Conservation (phyloP, 257 asterid genomes). For the Solanum bukasovii region DNA sequence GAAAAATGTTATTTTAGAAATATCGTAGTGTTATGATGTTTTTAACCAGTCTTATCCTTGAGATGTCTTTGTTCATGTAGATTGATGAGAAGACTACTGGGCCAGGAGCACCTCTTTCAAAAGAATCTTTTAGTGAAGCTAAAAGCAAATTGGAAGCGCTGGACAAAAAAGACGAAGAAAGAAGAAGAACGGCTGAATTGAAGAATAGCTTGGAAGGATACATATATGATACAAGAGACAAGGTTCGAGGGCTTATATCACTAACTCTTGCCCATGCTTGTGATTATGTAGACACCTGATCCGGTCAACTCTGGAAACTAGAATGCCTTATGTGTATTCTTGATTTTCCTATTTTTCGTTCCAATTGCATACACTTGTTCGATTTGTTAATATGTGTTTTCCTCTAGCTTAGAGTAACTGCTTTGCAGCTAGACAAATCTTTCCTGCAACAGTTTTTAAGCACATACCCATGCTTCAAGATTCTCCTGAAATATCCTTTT, state of each 20-base stretch:
- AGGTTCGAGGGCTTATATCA: constrained; percentile 35
- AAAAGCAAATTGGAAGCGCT: constrained; percentile 56
- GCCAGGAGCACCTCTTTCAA: constrained; percentile 68
- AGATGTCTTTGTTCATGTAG: constrained; percentile 26
- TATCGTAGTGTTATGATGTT: background rate
- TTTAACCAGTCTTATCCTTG: background rate
- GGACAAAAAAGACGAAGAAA: constrained; percentile 91
- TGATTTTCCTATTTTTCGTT: background rate
- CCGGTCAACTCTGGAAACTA: background rate
- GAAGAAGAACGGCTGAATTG: constrained; percentile 93
- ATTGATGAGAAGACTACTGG: constrained; percentile 77
- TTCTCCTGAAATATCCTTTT: constrained; percentile 1
- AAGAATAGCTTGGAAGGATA: constrained; percentile 92
- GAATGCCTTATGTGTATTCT: background rate
- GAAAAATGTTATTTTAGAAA: background rate
- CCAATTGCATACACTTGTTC: background rate
- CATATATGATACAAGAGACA: constrained; percentile 90
- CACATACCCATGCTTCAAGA: background rate
- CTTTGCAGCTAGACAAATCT: background rate
- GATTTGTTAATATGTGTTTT: background rate
- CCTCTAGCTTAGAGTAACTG: background rate
- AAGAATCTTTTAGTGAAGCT: constrained; percentile 60
- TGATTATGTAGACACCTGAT: background rate
- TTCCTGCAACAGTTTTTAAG: background rate
- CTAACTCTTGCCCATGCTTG: background rate